These are phyloP conservation scores for Fusarium subtropicale DNA, from an alignment of 2,329 filamentous ascomycete species.

Conservation along the genomic window DNA sequence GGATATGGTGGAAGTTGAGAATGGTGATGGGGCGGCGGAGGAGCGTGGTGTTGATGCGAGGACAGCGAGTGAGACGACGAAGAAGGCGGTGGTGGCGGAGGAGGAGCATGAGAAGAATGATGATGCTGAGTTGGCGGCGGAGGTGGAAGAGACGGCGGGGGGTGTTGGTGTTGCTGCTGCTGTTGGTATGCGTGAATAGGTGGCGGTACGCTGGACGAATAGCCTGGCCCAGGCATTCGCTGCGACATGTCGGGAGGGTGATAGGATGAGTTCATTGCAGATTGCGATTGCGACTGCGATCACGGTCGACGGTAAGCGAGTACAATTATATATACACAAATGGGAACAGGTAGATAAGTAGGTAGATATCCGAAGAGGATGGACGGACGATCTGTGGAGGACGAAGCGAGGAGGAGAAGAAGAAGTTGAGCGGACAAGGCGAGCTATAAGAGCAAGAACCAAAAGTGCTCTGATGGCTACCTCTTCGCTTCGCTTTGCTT, in stretches of 20 bases:
- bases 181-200: conserved; percentile 41
- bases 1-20: conserved; percentile 39
- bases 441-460: conserved; percentile 32
- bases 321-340: conserved; percentile 13
- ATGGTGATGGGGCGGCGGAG: conserved; percentile 36
- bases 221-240: conserved; percentile 47
- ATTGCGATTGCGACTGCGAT: conserved; percentile 1
- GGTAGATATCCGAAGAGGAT: conserved; percentile 3
- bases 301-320: not conserved
- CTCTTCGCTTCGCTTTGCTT: conserved; percentile 12
- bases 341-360: not conserved
- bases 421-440: conserved; percentile 15
- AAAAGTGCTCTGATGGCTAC: conserved; percentile 17
- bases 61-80: conserved; percentile 41
- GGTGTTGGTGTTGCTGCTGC: conserved; percentile 41
- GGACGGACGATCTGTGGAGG: conserved; percentile 8
- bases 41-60: conserved; percentile 35
- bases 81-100: conserved; percentile 23
- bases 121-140: conserved; percentile 35
- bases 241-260: conserved; percentile 50
- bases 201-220: conserved; percentile 39
- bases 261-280: conserved; percentile 50
- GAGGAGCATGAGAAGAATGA: conserved; percentile 31
- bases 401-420: conserved; percentile 14
- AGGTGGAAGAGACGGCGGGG: conserved; percentile 36